Base-by-base conservation (phyloP, 1,284 basidiomycete species). In the Ganoderma lingzhi region DNA sequence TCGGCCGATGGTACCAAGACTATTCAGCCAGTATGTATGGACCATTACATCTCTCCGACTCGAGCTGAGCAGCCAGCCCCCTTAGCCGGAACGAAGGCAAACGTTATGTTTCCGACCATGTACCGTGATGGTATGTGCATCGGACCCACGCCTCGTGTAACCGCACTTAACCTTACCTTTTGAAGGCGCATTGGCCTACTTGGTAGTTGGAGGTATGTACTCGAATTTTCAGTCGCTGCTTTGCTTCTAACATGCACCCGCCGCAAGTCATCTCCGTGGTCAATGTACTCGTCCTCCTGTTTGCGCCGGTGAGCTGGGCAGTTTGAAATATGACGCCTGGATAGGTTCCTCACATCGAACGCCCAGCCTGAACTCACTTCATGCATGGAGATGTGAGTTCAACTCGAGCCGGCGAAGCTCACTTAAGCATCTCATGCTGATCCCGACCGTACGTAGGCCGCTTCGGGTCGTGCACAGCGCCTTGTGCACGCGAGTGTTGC, bases 281-380 rank as follows among this genome's bases (percentile, higher is more conserved):
- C 28, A 66, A 66, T 28, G 35, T 66, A 3, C 12, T 66, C 45
- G 59, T 66, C 14, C 48, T 66, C 45, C 3, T 66, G 2, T 17
- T 35, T 14, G 45, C 59, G 6, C 39, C 59, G 5, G 65, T 66
- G 19, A 53, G 59, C 30, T 4, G 9, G 9, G 6, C n/a, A 15
- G 15, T 51, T 23, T 28, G 48, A 12, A 51, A 32, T 3, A 32
- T 55, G n/a, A 6, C 14, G 37, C 19, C 53, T 30, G 2, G 28
- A 51, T n/a, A 17, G 3, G 44, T 15, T 15, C 15, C 30, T 55
- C 3, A 55, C 56, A 23, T 28, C 6, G 41, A 12, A 60, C 30
- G 6, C 9, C 19, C 44, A 65, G 64, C 58, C 32, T 10, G 64
- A 65, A 28, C 19, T 60, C 28, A 44, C 56, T 28, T 59, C 64